phyloP scores from a whole-genome alignment of 768 basidiomycete species.

The Brasilioporus rufonigricans region DNA sequence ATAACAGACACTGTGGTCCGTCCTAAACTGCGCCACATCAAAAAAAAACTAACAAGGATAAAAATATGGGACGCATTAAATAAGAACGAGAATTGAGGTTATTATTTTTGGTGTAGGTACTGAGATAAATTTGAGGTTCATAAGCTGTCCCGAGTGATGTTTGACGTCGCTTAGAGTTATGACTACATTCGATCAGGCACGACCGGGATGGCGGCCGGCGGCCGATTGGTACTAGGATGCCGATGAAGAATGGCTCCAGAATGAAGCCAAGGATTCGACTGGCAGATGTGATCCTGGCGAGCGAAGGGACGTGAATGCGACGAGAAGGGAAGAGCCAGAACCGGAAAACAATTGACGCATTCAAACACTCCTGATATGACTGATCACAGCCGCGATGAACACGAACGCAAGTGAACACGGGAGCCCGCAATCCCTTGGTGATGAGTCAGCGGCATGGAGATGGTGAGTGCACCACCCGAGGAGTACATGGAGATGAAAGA shows the following conservation, averaged over 20 bases:
- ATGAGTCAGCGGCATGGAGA: constrained; percentile 10
- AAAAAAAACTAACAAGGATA: constrained; percentile 7
- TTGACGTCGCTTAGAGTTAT: constrained; percentile 26
- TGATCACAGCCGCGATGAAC: constrained; percentile 3
- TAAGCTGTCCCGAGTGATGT: constrained; percentile 12
- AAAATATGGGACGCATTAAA: constrained; percentile 28
- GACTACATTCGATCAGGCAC: constrained; percentile 29
- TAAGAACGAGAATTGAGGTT: constrained; percentile 16
- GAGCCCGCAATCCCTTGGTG: constrained; percentile 16
- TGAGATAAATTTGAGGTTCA: constrained; percentile 25
- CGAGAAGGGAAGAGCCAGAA: constrained; percentile 1
- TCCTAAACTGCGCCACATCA: not conserved
- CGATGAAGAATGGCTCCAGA: constrained; percentile 14
- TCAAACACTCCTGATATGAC: constrained; percentile 15
- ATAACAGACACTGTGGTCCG: not conserved
- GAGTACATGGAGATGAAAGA: constrained; percentile 21
- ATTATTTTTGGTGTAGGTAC: constrained; percentile 32
- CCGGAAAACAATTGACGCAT: not conserved
- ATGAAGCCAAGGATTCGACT: not conserved
- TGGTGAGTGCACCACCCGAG: constrained; percentile 14
- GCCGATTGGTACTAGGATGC: constrained; percentile 9
- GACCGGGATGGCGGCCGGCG: not conserved
- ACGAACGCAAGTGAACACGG: constrained; percentile 12
- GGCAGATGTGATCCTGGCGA: not conserved
- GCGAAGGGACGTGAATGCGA: constrained; percentile 4